phyloP scores from a whole-genome alignment of 2,329 filamentous ascomycete genomes.

The Alternaria sp. region DNA sequence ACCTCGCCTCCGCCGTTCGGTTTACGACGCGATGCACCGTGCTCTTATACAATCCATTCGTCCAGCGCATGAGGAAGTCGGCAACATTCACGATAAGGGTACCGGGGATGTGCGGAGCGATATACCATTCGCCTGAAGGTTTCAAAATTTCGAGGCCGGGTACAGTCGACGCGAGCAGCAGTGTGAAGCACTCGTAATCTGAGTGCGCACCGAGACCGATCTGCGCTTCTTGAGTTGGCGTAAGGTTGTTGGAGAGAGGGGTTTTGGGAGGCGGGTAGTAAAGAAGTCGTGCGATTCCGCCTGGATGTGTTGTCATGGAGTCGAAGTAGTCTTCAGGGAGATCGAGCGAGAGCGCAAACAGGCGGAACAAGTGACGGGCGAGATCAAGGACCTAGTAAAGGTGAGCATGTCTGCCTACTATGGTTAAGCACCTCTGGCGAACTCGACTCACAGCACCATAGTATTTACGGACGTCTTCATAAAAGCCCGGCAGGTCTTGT shows the following conservation, averaged over 20 bases:
- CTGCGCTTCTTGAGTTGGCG: constrained; percentile 20
- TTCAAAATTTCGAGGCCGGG: constrained; percentile 45
- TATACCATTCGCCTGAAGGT: constrained; percentile 38
- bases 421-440: not conserved
- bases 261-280: constrained; percentile 47
- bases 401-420: not conserved
- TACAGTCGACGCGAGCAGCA: constrained; percentile 36
- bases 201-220: constrained; percentile 50
- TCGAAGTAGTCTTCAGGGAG: constrained; percentile 51
- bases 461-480: constrained; percentile 46
- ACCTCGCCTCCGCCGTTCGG: constrained; percentile 44
- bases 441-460: constrained; percentile 40
- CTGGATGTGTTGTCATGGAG: constrained; percentile 49
- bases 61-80: constrained; percentile 59
- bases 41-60: constrained; percentile 57
- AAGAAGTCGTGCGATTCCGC: constrained; percentile 49
- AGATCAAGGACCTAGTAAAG: constrained; percentile 39
- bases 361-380: constrained; percentile 49
- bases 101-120: constrained; percentile 48
- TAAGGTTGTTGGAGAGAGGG: constrained; percentile 9
- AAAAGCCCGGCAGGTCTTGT: constrained; percentile 49
- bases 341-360: constrained; percentile 50
- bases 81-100: constrained; percentile 61
- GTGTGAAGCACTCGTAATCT: constrained; percentile 45
- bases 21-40: constrained; percentile 60